Conservation (phyloP, 116 monocot species). For the Phalaenopsis hybrid region DNA sequence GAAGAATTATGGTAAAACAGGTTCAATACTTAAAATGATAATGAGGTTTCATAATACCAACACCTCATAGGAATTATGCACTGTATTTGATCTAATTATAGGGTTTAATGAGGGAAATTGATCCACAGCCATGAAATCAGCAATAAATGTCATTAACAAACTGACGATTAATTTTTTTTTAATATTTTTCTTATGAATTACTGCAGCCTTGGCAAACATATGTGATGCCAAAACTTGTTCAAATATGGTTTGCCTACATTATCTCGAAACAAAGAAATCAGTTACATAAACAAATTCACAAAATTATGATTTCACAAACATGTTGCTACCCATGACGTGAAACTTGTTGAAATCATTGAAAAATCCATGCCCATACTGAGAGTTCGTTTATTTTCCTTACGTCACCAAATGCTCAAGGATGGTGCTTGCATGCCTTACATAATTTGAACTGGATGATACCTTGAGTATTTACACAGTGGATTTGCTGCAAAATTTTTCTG, state of each 20-base stretch:
- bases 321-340: not conserved
- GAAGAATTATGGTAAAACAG: not conserved
- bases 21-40: not conserved
- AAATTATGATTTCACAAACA: not conserved
- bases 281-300: not conserved
- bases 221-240: not conserved
- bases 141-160: not conserved
- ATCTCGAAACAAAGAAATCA: not conserved
- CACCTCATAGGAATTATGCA: not conserved
- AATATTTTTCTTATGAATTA: not conserved
- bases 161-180: not conserved
- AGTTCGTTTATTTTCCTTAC: not conserved
- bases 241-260: not conserved
- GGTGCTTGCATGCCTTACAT: no score
- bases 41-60: not conserved
- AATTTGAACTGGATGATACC: no score
- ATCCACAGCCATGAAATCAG: not conserved
- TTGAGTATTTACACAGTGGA: no score
- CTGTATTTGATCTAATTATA: not conserved
- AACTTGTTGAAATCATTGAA: not conserved
- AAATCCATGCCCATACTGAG: not conserved
- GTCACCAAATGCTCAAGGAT: no score
- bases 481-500: no score
- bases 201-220: not conserved
- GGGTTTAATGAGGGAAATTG: not conserved